Evolutionary conservation across 495 filamentous ascomycete species (phyloP).

Genomic region (Trichodelitschia bisporula): DNA sequence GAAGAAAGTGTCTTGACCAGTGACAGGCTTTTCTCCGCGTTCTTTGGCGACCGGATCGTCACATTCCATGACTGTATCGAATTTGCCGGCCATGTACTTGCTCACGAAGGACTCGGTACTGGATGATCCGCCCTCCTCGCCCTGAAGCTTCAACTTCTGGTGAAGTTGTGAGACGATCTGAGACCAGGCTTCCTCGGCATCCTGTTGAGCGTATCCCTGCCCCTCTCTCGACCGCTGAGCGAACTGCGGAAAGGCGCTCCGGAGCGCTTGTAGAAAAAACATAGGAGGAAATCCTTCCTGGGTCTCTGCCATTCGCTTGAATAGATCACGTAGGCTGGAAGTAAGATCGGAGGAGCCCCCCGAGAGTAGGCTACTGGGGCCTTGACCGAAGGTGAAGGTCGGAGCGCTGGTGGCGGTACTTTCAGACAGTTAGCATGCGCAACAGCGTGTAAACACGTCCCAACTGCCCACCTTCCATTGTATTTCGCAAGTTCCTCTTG

Average conservation of each 20-base stretch:
- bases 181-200: slow-evolving; percentile 96
- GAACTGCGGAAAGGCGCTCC: slow-evolving; percentile 75
- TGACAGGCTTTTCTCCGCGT: slow-evolving; percentile 41
- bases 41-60: slow-evolving; percentile 60
- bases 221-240: slow-evolving; percentile 62
- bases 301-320: slow-evolving; percentile 81
- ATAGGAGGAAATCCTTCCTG: slow-evolving; percentile 72
- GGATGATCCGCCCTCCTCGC: slow-evolving; percentile 11
- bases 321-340: slow-evolving; percentile 57
- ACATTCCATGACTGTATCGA: slow-evolving; percentile 52
- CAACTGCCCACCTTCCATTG: slow-evolving; percentile 16
- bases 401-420: slow-evolving; percentile 11
- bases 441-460: slow-evolving; percentile 1
- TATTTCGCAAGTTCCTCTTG: slow-evolving; percentile 58
- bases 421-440: not conserved
- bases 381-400: too few relatives aligned
- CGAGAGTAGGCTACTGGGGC: slow-evolving; percentile 34
- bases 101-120: slow-evolving; percentile 44
- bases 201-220: slow-evolving; percentile 76
- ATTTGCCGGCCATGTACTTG: slow-evolving; percentile 65
- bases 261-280: slow-evolving; percentile 62
- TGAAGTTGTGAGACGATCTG: slow-evolving; percentile 78
- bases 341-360: slow-evolving; percentile 48
- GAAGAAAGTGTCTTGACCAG: slow-evolving; percentile 49
- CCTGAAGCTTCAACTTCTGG: slow-evolving; percentile 47